Percentiles rank a stretch among this genome's conserved stretches.
Conservation (phyloP, 805 yeast genomes). For the Lachancea thermotolerans region DNA sequence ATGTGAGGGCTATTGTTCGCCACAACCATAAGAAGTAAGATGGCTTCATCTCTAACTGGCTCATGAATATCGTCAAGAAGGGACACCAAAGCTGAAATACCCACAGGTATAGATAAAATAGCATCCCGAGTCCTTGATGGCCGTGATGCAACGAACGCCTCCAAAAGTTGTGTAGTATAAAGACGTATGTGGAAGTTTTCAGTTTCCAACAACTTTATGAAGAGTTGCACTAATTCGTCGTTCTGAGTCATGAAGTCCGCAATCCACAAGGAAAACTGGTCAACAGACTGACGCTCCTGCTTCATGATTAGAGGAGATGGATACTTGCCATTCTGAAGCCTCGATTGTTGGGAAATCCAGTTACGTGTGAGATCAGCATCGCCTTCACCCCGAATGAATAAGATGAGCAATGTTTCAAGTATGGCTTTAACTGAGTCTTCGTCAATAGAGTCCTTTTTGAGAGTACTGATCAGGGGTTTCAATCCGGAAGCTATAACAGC, state of each 20-base stretch:
- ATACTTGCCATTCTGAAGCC: constrained; percentile 69
- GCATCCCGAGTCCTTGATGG: constrained; percentile 67
- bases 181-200: constrained; percentile 71
- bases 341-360: constrained; percentile 69
- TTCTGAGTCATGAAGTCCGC: constrained; percentile 85
- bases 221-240: constrained; percentile 35
- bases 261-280: constrained; percentile 89
- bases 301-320: constrained; percentile 64
- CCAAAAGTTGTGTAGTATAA: constrained; percentile 77
- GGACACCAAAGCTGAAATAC: constrained; percentile 66
- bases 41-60: constrained; percentile 83
- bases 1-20: constrained; percentile 77
- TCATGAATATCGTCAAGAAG: constrained; percentile 62
- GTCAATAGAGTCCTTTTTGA: constrained; percentile 63
- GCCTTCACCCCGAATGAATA: constrained; percentile 66
- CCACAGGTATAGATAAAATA: constrained; percentile 66
- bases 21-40: constrained; percentile 73
- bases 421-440: constrained; percentile 68
- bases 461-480: constrained; percentile 59
- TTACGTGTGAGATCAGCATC: constrained; percentile 57
- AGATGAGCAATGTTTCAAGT: constrained; percentile 74
- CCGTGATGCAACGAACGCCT: constrained; percentile 74
- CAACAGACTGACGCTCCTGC: constrained; percentile 44
- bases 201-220: constrained; percentile 44
- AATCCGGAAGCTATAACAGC: constrained; percentile 83